Evolutionary conservation across 192 early-diverging fungal species (phyloP).

Genomic region (Backusella parvicylindrica): DNA sequence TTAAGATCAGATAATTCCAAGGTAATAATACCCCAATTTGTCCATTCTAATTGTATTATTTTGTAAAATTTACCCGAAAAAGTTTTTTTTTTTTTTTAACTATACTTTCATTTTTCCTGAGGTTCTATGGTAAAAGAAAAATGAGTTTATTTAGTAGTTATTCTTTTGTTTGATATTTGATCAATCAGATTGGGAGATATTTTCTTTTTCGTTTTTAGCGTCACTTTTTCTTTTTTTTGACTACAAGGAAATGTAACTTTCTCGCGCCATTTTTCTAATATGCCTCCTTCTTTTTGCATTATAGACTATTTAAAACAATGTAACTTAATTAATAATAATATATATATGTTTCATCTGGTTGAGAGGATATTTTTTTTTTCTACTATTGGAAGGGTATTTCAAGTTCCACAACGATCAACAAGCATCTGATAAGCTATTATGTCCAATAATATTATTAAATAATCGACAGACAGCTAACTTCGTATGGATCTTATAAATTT

Average conservation of each 20-base stretch:
- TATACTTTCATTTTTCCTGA: background rate
- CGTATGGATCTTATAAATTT: background rate
- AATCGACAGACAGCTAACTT: background rate
- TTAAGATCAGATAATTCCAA: background rate
- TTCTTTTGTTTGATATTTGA: background rate
- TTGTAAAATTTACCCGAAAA: conserved; percentile 1
- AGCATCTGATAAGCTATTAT: background rate
- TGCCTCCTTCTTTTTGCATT: background rate
- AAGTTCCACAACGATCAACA: background rate
- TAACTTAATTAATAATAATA: background rate
- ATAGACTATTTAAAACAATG: background rate
- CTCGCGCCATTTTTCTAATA: background rate
- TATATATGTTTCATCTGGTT: background rate
- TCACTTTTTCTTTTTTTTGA: background rate
- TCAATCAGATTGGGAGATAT: background rate
- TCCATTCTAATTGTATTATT: background rate
- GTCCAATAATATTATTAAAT: background rate
- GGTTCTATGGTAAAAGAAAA: background rate
- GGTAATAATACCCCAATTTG: background rate
- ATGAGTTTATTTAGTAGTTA: background rate
- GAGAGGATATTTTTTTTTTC: background rate
- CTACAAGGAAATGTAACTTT: background rate
- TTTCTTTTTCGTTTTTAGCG: background rate
- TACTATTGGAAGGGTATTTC: background rate
- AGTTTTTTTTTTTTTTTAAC: background rate